Base-by-base conservation (phyloP, 306 rosid species). In the Sicyos baderoa region DNA sequence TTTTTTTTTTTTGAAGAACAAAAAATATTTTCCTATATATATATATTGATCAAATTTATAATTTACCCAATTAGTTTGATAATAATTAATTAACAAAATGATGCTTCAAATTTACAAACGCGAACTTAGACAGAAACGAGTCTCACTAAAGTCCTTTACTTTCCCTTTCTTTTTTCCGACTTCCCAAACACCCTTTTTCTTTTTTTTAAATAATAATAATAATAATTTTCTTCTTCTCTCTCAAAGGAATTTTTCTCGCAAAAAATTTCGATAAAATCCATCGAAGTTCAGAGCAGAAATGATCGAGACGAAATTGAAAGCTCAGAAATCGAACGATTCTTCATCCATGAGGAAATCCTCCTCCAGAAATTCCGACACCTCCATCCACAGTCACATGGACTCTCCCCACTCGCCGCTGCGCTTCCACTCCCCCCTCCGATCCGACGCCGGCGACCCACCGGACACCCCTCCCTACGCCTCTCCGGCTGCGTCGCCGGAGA, bases 331-430 rank as follows among this genome's bases (percentile, higher is more conserved):
- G 54, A 56, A 48, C 19, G 60, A 49, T 4, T 44, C 56, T 49
- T 49, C 13, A 49, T 44, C 13, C 25, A 88, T 90, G 97, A 85
- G 82, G 72, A 90, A 77, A 25, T 60, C 90, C 0, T 59, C 81
- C 1, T 84, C 93, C 7, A 76, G 49, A 15, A 85, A 77, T 76
- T 81, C 96, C 15, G 95, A 90, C 4, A 71, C 82, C 8, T 80
- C 96, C 6, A 0, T 78, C 61, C 83, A 75, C 68, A 6, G 80
- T 66, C 84, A 77, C 27, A 58, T 64, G 15, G 89, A 90, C 13
- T 84, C 87, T 61, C 84, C 95, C 22, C 86, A 76, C 78, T 86
- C 96, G 11, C 94, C 97, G 7, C 84, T 85, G 76, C 86, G 84
- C 6, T 80, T 70, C 70, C 87, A 82, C 60, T 78, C 99, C 3